Percentiles rank a stretch among this genome's conserved stretches.
phyloP scores from a whole-genome alignment of 192 early-diverging fungal species.

The Rhizophagus prolifer region DNA sequence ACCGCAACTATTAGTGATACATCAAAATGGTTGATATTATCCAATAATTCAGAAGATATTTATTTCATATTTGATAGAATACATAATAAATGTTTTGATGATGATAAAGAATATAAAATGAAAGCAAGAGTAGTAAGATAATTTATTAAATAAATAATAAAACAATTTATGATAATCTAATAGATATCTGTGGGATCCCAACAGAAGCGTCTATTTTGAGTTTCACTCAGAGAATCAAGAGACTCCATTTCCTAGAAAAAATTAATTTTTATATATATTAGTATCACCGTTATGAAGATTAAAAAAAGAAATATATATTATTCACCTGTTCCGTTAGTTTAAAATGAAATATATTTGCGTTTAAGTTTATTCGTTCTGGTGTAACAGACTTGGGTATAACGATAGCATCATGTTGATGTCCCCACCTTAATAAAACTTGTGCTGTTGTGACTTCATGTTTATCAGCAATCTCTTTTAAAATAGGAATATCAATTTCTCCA shows the following conservation, averaged over 20 bases:
- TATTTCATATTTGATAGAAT: not conserved
- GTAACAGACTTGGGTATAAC: constrained; percentile 69
- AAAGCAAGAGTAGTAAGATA: not conserved
- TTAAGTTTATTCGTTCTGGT: constrained; percentile 44
- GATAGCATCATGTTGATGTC: constrained; percentile 57
- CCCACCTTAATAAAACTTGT: constrained; percentile 64
- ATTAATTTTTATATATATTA: not conserved
- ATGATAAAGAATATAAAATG: not conserved
- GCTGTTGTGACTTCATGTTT: constrained; percentile 31
- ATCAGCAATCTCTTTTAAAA: constrained; percentile 8
- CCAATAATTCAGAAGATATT: not conserved
- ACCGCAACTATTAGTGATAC: not conserved
- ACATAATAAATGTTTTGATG: not conserved
- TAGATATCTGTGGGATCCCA: constrained; percentile 21
- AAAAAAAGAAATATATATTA: not conserved
- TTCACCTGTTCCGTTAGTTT: constrained; percentile 45
- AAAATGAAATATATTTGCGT: constrained; percentile 49
- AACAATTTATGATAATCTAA: not conserved
- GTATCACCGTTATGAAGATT: not conserved
- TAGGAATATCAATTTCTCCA: constrained; percentile 23
- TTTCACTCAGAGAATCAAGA: constrained; percentile 20
- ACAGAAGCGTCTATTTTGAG: constrained; percentile 10
- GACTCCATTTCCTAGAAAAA: constrained; percentile 20
- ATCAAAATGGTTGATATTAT: not conserved
- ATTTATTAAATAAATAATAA: not conserved